Percentiles rank a stretch among this genome's conserved stretches.
Conservation (phyloP, 129 eudicot species). For the Dittrichia graveolens region DNA sequence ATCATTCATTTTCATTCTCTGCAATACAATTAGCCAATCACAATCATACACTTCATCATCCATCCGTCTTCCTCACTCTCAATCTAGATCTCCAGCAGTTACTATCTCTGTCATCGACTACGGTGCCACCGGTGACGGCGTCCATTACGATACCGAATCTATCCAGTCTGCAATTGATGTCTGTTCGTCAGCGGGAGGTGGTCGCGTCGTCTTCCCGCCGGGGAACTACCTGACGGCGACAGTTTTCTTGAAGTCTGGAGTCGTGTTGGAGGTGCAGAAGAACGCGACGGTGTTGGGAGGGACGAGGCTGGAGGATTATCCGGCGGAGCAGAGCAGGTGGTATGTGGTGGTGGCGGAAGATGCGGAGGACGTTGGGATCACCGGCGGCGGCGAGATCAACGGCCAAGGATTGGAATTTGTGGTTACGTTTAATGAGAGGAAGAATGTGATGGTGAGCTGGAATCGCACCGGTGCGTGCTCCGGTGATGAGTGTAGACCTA, state of each 20-base stretch:
- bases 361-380: constrained; percentile 76
- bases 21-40: constrained; percentile 41
- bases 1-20: constrained; percentile 14
- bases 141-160: constrained; percentile 66
- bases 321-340: constrained; percentile 59
- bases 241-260: constrained; percentile 64
- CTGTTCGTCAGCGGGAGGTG: constrained; percentile 44
- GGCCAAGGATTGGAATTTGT: constrained; percentile 92
- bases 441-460: constrained; percentile 99
- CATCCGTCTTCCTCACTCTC: constrained; percentile 29
- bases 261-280: constrained; percentile 51
- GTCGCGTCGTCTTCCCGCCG: constrained; percentile 78
- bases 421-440: constrained; percentile 73
- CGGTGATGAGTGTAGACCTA: constrained; percentile 90
- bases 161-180: constrained; percentile 88
- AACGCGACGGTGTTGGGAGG: constrained; percentile 80
- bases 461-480: constrained; percentile 74
- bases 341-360: constrained; percentile 92
- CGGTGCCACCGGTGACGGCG: constrained; percentile 78
- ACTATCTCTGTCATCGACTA: constrained; percentile 61
- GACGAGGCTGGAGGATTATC: constrained; percentile 68
- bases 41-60: constrained; percentile 45
- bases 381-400: constrained; percentile 90
- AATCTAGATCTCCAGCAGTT: constrained; percentile 26
- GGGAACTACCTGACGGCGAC: constrained; percentile 89